These are phyloP conservation scores for Fraxinus angustifolia DNA, from an alignment of 305 asterid species.

Conservation along the genomic window DNA sequence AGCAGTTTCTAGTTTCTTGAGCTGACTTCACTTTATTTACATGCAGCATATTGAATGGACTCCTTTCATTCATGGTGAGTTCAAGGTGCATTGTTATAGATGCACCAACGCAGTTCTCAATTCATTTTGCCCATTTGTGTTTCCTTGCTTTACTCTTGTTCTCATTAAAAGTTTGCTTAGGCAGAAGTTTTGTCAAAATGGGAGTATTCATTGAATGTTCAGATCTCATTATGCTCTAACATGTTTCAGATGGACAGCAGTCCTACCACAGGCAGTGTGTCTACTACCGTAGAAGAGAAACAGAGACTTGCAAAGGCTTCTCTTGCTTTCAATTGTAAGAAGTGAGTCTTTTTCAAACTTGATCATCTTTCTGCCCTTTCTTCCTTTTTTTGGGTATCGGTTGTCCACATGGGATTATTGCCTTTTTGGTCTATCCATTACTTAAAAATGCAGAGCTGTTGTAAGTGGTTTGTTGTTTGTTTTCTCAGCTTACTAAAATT, in stretches of 20 bases:
- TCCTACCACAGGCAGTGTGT: conserved; percentile 95
- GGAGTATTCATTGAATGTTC: background rate
- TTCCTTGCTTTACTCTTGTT: conserved; percentile 1
- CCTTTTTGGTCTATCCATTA: background rate
- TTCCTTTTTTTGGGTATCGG: background rate
- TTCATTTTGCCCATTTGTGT: conserved; percentile 1
- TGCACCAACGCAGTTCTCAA: background rate
- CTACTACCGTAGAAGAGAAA: conserved; percentile 76
- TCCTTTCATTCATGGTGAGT: conserved; percentile 97
- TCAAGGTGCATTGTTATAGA: conserved; percentile 6
- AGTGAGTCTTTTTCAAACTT: conserved; percentile 44
- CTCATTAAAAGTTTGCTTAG: conserved; percentile 3
- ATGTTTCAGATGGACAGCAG: conserved; percentile 73
- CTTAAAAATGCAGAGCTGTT: background rate
- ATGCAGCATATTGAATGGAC: conserved; percentile 92
- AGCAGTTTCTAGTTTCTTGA: conserved; percentile 8
- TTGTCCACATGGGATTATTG: background rate
- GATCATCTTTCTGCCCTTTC: background rate
- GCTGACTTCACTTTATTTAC: conserved; percentile 29
- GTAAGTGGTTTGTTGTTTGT: background rate
- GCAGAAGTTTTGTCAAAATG: background rate
- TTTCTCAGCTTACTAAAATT: background rate
- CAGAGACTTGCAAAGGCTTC: conserved; percentile 82
- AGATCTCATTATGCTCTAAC: conserved; percentile 9
- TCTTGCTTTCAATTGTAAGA: conserved; percentile 82